phyloP scores from a whole-genome alignment of 2,329 filamentous ascomycete species.

The Microcyclosporella mali region DNA sequence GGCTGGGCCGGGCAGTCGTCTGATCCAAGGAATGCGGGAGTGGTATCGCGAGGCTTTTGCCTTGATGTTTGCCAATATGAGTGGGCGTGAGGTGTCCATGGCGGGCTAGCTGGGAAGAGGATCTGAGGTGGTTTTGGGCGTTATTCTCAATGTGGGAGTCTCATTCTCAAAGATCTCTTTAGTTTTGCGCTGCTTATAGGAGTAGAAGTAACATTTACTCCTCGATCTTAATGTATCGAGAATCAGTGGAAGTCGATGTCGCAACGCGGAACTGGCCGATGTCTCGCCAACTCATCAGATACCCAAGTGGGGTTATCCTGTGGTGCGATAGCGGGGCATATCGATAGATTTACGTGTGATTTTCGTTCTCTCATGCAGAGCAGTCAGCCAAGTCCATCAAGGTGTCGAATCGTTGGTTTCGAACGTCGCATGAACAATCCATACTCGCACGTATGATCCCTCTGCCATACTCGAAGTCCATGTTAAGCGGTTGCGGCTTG shows the following conservation, averaged over 20 bases:
- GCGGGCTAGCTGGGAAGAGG: neutral
- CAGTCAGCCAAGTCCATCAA: no score
- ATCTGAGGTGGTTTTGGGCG: neutral
- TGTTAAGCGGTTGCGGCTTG: no score
- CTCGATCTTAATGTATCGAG: no score
- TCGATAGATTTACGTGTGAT: neutral
- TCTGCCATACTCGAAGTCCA: no score
- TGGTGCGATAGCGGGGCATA: slow-evolving; percentile 1
- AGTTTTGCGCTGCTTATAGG: no score
- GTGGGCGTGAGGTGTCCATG: slow-evolving; percentile 10
- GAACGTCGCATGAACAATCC: no score
- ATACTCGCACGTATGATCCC: no score
- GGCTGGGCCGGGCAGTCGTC: slow-evolving; percentile 51
- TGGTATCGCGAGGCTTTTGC: slow-evolving; percentile 37
- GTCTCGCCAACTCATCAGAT: neutral
- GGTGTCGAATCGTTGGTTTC: no score
- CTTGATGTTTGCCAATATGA: slow-evolving; percentile 15
- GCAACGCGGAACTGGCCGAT: neutral
- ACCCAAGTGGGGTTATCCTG: slow-evolving; percentile 1
- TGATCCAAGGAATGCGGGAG: slow-evolving; percentile 48
- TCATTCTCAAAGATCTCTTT: neutral
- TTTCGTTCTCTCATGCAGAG: neutral
- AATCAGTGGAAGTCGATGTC: neutral
- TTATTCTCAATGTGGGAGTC: no score
- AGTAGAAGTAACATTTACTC: no score